Conservation (phyloP, 495 filamentous ascomycete genomes). For the Hypoxylon crocopeplum region DNA sequence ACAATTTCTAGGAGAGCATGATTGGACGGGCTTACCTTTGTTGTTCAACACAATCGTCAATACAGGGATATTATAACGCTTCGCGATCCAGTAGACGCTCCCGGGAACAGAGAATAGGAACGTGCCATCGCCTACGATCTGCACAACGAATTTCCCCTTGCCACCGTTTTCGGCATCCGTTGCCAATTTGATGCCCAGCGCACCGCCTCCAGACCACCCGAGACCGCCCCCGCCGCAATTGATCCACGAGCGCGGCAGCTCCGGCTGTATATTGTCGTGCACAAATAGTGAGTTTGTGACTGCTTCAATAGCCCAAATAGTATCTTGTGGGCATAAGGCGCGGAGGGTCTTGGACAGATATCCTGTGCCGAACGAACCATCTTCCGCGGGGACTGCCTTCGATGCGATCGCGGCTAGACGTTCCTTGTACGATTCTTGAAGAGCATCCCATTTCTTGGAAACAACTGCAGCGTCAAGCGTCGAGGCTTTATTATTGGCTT, state of each 20-base stretch:
- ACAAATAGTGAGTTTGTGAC: slow-evolving; percentile 84
- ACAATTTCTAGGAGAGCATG: slow-evolving; percentile 14
- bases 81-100: slow-evolving; percentile 90
- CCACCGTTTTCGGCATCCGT: slow-evolving; percentile 66
- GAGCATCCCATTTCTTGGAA: slow-evolving; percentile 57
- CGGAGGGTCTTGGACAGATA: slow-evolving; percentile 73
- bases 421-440: slow-evolving; percentile 65
- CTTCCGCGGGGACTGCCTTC: slow-evolving; percentile 61
- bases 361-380: slow-evolving; percentile 72
- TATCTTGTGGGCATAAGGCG: slow-evolving; percentile 71
- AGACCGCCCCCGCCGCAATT: slow-evolving; percentile 95
- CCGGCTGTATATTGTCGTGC: slow-evolving; percentile 80
- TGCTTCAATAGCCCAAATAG: slow-evolving; percentile 86
- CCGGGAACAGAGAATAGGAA: slow-evolving; percentile 89
- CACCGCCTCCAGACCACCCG: slow-evolving; percentile 93
- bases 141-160: slow-evolving; percentile 85
- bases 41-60: slow-evolving; percentile 95
- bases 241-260: slow-evolving; percentile 81
- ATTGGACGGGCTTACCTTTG: slow-evolving; percentile 62
- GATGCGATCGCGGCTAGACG: slow-evolving; percentile 64
- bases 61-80: slow-evolving; percentile 85
- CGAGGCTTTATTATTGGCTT: slow-evolving; percentile 50
- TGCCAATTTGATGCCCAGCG: slow-evolving; percentile 88
- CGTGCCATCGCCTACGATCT: slow-evolving; percentile 93
- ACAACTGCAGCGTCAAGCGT: slow-evolving; percentile 56